phyloP scores from a whole-genome alignment of 2,329 filamentous ascomycete species.

The Endocalyx cinctus region DNA sequence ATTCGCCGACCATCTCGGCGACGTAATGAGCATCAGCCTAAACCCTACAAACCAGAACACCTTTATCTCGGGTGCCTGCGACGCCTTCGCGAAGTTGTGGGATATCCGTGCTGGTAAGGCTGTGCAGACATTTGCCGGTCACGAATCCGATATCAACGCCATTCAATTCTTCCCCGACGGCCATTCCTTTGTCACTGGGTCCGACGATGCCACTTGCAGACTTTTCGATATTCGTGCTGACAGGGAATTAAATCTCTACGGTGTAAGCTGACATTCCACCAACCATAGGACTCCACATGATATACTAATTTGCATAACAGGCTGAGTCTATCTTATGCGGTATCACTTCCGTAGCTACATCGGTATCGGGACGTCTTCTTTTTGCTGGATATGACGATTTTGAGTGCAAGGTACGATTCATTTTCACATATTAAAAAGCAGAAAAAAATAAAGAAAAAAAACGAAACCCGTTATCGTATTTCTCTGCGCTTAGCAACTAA shows the following conservation, averaged over 20 bases:
- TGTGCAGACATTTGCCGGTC: conserved; percentile 95
- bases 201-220: conserved; percentile 94
- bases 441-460: too few species aligned
- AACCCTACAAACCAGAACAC: conserved; percentile 99
- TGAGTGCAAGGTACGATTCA: conserved; percentile 85
- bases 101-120: conserved; percentile 98
- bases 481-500: conserved; percentile 8
- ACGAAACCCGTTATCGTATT: too few species aligned
- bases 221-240: conserved; percentile 98
- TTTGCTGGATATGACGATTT: conserved; percentile 99
- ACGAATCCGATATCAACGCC: conserved; percentile 98
- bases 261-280: conserved; percentile 45
- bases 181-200: conserved; percentile 96
- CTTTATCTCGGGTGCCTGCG: conserved; percentile 98
- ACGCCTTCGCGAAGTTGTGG: conserved; percentile 98
- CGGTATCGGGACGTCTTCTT: conserved; percentile 87
- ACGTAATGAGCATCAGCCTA: conserved; percentile 99
- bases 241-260: conserved; percentile 66
- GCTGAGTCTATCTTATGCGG: conserved; percentile 96
- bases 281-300: too few species aligned
- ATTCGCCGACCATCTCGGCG: conserved; percentile 95
- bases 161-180: conserved; percentile 99
- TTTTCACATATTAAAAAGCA: too few species aligned
- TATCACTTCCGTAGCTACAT: conserved; percentile 97
- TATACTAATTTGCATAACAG: conserved; percentile 51